Percentiles rank a stretch among this genome's conserved stretches.
Conservation (phyloP, 768 basidiomycete genomes). For the Serpula lacrymans region DNA sequence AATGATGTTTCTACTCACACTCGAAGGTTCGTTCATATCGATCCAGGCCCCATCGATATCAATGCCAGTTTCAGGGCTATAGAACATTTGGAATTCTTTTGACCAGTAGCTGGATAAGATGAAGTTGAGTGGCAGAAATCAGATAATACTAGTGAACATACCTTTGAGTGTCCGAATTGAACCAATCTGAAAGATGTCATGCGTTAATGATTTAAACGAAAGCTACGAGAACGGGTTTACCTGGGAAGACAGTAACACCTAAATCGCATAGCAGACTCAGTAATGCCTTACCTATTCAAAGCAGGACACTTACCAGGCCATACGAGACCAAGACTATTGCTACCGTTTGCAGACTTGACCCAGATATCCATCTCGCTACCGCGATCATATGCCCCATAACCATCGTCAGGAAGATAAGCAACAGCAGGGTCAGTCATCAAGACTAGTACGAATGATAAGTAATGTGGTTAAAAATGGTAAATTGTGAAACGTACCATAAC, state of each 20-base stretch:
- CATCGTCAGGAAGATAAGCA: conserved; percentile 43
- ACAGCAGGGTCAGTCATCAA: conserved; percentile 76
- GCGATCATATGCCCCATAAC: conserved; percentile 52
- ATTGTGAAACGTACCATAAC: conserved; percentile 40
- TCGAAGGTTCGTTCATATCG: conserved; percentile 74
- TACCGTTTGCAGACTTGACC: conserved; percentile 62
- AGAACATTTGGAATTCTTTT: conserved; percentile 57
- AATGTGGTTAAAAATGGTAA: background rate
- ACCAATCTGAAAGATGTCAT: conserved; percentile 46
- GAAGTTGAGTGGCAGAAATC: no score
- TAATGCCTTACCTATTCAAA: background rate
- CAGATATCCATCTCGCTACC: conserved; percentile 54
- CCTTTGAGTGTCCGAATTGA: conserved; percentile 49
- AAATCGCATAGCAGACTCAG: background rate
- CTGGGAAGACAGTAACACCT: conserved; percentile 59
- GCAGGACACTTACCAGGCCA: conserved; percentile 50
- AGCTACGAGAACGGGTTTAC: conserved; percentile 16
- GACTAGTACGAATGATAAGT: conserved; percentile 32
- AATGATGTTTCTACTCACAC: conserved; percentile 42
- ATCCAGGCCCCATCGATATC: conserved; percentile 76
- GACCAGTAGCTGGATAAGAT: conserved; percentile 50
- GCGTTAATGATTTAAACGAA: background rate
- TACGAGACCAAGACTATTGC: conserved; percentile 52
- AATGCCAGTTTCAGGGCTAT: conserved; percentile 47
- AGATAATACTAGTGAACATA: conserved; percentile 24